A percentile compares a stretch with the other conserved stretches of the same genome.
These are phyloP conservation scores for Phytophthora lateralis DNA, from an alignment of 352 stramenopile genomes.

Conservation along the genomic window DNA sequence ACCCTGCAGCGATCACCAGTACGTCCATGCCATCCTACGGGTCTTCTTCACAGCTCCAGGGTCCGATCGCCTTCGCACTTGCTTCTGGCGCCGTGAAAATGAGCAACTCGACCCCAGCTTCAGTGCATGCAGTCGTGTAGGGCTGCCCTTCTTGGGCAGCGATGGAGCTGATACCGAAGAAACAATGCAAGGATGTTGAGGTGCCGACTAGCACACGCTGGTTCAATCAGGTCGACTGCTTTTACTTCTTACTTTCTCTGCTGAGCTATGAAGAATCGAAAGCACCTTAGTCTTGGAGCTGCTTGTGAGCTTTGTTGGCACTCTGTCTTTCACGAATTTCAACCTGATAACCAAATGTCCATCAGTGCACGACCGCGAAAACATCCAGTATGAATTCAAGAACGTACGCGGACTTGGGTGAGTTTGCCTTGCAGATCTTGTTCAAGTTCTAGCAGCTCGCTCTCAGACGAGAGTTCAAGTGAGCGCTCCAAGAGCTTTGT, in stretches of 20 bases:
- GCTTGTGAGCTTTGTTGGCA: slow-evolving; percentile 6
- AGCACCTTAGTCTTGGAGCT: slow-evolving; percentile 12
- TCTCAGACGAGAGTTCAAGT: slow-evolving; percentile 49
- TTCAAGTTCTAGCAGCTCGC: slow-evolving; percentile 53
- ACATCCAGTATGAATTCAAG: neutral
- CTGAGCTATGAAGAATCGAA: neutral
- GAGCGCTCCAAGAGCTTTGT: slow-evolving; percentile 59
- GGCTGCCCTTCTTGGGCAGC: no score
- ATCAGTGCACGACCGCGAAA: neutral
- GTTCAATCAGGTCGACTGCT: neutral
- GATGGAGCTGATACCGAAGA: neutral
- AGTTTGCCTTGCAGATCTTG: slow-evolving; percentile 61
- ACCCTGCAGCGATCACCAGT: slow-evolving; percentile 28
- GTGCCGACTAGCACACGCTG: neutral
- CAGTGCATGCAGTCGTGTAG: slow-evolving; percentile 29
- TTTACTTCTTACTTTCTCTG: neutral
- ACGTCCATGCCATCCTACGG: slow-evolving; percentile 29
- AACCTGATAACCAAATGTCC: slow-evolving; percentile 8
- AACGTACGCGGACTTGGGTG: slow-evolving; percentile 48
- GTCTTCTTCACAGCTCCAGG: slow-evolving; percentile 27
- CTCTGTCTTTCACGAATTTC: slow-evolving; percentile 24
- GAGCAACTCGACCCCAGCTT: slow-evolving; percentile 8
- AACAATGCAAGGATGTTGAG: neutral
- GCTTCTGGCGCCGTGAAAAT: slow-evolving; percentile 31
- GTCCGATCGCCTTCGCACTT: slow-evolving; percentile 33